phyloP scores from a whole-genome alignment of 2,329 filamentous ascomycete genomes.

The Claviceps cyperi region DNA sequence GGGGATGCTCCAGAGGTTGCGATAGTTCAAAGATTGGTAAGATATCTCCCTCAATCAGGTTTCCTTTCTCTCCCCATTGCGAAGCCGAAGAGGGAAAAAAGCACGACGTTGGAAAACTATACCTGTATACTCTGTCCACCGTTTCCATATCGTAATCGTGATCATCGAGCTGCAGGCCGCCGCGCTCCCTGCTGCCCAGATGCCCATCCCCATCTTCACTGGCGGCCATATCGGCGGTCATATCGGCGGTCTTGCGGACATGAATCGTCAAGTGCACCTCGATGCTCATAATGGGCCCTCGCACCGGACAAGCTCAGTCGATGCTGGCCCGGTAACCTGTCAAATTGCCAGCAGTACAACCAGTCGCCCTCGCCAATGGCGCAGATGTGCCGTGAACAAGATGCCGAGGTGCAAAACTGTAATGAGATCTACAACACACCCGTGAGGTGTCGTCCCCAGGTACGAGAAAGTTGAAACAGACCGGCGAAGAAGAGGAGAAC shows the following conservation, averaged over 20 bases:
- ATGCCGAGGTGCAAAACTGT: too few relatives aligned
- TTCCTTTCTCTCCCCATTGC: not conserved
- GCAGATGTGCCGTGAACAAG: too few relatives aligned
- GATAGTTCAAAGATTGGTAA: too few relatives aligned
- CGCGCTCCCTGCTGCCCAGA: not conserved
- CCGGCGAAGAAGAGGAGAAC: too few relatives aligned
- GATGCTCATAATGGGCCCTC: not conserved
- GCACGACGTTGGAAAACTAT: not conserved
- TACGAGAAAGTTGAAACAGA: too few relatives aligned
- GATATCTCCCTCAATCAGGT: not conserved
- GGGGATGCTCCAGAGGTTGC: too few relatives aligned
- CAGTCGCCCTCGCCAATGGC: too few relatives aligned
- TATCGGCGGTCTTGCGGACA: not conserved
- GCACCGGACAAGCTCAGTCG: not conserved
- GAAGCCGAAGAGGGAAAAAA: not conserved
- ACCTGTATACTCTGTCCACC: slow-evolving; percentile 40
- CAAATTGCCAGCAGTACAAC: not conserved
- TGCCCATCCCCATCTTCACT: slow-evolving; percentile 7
- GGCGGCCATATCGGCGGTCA: too few relatives aligned
- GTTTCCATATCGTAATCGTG: slow-evolving; percentile 38
- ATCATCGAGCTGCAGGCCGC: slow-evolving; percentile 11
- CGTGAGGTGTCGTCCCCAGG: too few relatives aligned
- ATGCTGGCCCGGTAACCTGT: too few relatives aligned
- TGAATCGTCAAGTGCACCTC: not conserved
- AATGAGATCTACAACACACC: too few relatives aligned